These are phyloP conservation scores for Coleophoma eucalyptorum DNA, from an alignment of 2,329 filamentous ascomycete species.

Conservation along the genomic window DNA sequence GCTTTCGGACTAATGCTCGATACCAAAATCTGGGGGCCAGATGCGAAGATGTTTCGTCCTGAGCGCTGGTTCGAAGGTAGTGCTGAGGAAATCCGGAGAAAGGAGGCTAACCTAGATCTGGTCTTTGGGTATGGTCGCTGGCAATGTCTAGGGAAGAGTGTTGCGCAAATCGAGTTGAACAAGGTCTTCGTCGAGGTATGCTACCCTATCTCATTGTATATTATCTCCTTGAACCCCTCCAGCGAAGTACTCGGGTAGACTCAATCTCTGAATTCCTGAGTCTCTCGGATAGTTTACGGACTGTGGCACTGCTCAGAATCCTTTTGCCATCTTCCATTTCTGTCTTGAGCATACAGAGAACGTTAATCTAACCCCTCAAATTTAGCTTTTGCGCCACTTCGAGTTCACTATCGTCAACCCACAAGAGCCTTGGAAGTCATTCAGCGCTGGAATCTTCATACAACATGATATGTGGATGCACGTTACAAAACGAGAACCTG, in stretches of 20 bases:
- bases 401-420: background rate
- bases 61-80: constrained; percentile 35
- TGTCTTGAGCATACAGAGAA: no score
- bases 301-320: no score
- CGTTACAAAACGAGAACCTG: background rate
- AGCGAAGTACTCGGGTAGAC: no score
- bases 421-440: background rate
- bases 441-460: background rate
- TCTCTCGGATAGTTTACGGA: no score
- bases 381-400: background rate
- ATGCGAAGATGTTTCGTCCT: constrained; percentile 37
- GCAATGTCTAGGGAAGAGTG: constrained; percentile 27
- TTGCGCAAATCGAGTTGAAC: constrained; percentile 27
- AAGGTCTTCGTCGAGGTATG: constrained; percentile 25
- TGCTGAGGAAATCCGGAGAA: constrained; percentile 23
- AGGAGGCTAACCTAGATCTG: constrained; percentile 34
- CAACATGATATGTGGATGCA: background rate
- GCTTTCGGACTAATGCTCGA: constrained; percentile 31
- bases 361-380: background rate
- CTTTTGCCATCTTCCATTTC: no score
- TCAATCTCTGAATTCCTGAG: no score
- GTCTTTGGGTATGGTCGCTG: constrained; percentile 27
- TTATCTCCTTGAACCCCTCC: no score
- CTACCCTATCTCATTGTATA: background rate
- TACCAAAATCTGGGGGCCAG: constrained; percentile 31